These are phyloP conservation scores for Ustilago vetiveriae DNA, from an alignment of 1,284 basidiomycete species.

Conservation along the genomic window DNA sequence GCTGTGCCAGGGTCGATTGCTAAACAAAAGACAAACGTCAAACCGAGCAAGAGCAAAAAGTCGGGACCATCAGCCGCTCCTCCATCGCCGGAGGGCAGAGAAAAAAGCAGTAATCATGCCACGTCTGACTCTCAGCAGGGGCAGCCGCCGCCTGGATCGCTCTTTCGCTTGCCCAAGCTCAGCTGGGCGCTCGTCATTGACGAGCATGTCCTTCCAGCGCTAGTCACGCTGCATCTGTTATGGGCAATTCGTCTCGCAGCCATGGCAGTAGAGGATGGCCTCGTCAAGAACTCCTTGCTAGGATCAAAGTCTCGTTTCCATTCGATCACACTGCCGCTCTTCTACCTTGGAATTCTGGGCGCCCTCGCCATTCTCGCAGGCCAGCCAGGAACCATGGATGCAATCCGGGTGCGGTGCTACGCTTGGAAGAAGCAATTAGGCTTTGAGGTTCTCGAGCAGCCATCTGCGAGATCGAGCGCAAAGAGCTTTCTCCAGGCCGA, in stretches of 20 bases:
- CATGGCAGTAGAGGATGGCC: conserved; percentile 44
- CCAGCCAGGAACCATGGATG: conserved; percentile 12
- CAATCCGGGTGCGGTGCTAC: conserved; percentile 10
- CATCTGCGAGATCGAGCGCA: neutral
- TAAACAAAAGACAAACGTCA: neutral
- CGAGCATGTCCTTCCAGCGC: conserved; percentile 36
- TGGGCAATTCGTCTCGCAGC: conserved; percentile 41
- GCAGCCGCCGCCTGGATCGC: conserved; percentile 40
- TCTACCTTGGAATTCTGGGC: conserved; percentile 31
- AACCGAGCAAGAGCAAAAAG: neutral
- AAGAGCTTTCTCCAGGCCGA: conserved; percentile 12
- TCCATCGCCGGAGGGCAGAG: neutral
- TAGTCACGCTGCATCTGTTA: conserved; percentile 38
- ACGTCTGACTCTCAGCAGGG: conserved; percentile 9
- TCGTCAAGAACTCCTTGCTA: conserved; percentile 33
- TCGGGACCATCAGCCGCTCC: conserved; percentile 23
- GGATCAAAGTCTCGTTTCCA: conserved; percentile 33
- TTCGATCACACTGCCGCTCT: conserved; percentile 27
- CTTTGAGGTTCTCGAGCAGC: conserved; percentile 1
- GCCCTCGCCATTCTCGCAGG: conserved; percentile 20
- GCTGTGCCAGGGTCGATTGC: neutral
- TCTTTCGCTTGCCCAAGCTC: conserved; percentile 44
- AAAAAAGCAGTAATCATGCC: neutral
- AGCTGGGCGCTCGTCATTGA: conserved; percentile 44
- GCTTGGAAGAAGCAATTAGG: conserved; percentile 22